Evolutionary conservation across 2,329 filamentous ascomycete species (phyloP).

Genomic region (Penicillium digitatum): DNA sequence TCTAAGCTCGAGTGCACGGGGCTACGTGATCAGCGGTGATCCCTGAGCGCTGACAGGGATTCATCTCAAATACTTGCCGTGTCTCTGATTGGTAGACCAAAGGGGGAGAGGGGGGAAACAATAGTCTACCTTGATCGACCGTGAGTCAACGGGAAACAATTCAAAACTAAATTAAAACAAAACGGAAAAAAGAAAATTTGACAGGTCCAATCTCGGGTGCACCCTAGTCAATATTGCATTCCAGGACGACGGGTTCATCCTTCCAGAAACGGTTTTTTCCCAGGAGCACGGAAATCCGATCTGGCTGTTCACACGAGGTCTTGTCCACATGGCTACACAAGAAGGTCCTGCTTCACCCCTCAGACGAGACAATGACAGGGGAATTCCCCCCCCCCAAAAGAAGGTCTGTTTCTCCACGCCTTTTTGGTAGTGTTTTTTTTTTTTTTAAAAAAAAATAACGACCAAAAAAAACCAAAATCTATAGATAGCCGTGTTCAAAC

Average conservation of each 20-base stretch:
- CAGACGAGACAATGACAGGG: too few relatives aligned
- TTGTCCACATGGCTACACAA: constrained; percentile 19
- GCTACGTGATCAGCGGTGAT: constrained; percentile 25
- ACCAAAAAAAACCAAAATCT: too few relatives aligned
- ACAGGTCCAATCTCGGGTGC: constrained; percentile 26
- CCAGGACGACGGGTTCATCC: constrained; percentile 21
- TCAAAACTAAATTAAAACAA: neutral
- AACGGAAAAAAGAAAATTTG: constrained; percentile 5
- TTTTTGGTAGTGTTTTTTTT: too few relatives aligned
- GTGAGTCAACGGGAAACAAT: neutral
- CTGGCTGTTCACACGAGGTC: constrained; percentile 23
- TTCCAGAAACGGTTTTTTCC: constrained; percentile 24
- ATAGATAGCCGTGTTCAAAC: neutral
- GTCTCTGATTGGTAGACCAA: constrained; percentile 28
- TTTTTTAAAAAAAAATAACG: too few relatives aligned
- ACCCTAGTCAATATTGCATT: constrained; percentile 27
- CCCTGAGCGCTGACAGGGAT: constrained; percentile 29
- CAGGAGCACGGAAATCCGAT: constrained; percentile 22
- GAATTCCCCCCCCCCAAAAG: too few relatives aligned
- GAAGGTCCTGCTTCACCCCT: neutral
- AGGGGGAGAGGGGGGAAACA: constrained; percentile 17
- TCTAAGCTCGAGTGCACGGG: constrained; percentile 18
- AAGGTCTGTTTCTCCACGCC: too few relatives aligned
- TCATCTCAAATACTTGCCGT: constrained; percentile 35
- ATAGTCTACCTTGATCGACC: constrained; percentile 3